Evolutionary conservation across 441 rosid species (phyloP).

Genomic region (Mallotus repandus): DNA sequence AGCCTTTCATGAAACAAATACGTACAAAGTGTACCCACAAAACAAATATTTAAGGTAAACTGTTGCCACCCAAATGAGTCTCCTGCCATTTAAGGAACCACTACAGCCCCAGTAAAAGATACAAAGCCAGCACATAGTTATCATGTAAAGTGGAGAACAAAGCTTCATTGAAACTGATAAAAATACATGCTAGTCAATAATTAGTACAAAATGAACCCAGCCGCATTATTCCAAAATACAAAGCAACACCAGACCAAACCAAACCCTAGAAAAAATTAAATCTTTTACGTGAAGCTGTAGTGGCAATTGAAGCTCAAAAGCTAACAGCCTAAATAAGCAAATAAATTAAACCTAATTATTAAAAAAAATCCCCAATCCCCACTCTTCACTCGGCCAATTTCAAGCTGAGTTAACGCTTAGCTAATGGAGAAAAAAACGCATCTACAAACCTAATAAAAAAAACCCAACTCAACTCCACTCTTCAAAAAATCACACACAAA

Average conservation of each 20-base stretch:
- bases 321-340: neutral
- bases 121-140: neutral
- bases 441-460: neutral
- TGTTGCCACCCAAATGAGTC: too few relatives aligned
- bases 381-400: neutral
- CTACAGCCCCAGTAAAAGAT: too few relatives aligned
- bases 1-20: neutral
- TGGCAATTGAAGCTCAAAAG: neutral
- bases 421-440: neutral
- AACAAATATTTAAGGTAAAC: neutral
- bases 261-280: neutral
- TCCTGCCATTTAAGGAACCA: too few relatives aligned
- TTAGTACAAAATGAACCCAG: neutral
- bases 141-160: neutral
- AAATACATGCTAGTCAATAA: too few relatives aligned
- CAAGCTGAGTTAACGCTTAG: neutral
- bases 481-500: too few relatives aligned
- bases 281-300: neutral
- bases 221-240: neutral
- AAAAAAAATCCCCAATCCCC: too few relatives aligned
- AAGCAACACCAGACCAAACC: neutral
- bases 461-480: neutral
- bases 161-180: neutral
- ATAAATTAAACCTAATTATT: too few relatives aligned
- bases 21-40: neutral